Base-by-base conservation (phyloP, 768 basidiomycete genomes). In the Hysterangium stoloniferum region DNA sequence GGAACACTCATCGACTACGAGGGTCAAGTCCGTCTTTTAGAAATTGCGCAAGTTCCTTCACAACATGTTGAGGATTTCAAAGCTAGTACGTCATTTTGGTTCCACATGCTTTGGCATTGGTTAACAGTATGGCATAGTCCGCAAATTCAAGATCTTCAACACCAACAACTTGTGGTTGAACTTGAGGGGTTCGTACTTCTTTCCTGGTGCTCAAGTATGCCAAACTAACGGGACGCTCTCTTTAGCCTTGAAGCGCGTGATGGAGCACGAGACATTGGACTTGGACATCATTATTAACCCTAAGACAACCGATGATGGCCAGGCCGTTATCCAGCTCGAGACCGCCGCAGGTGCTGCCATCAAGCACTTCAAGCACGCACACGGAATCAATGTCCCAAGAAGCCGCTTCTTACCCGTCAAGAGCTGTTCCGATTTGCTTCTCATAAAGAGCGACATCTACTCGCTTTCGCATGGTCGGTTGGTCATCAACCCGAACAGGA, bases 11-110 rank as follows among this genome's bases (percentile, higher is more conserved):
- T 94, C 58, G 86, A 92, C 68, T 93, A 93, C 63, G 87, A 96
- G 33, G 92, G 90, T 37, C 80, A 79, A 29, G 79, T 94, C 48
- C 82, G 90, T 45, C 72, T 96, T 48, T 82, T 96, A 52, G 93
- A 96, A 72, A 88, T 96, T 54, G 91, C 93, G 25, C 93, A 96
- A 65, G 92, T 95, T 22, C 91, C 92, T 25, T 82, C 80, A 34
- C 92, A 94, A 64, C 92, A 94, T 66, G 79, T 90, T 45, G 88
- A 94, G 64, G 92, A 94, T 69, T 96, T 94, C 79, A 93, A 93
- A 68, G 83, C 84, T 15, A 73, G 80, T 82, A 57, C 48, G 65
- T 59, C 13, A 11, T 20, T 13, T 7, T 31, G 17, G 36, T 36
- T 32, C 20, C 17, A 17, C 49, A 45, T 33, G 36, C 15, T 32